phyloP scores from a whole-genome alignment of 2,329 filamentous ascomycete species.

The Endocalyx cinctus region DNA sequence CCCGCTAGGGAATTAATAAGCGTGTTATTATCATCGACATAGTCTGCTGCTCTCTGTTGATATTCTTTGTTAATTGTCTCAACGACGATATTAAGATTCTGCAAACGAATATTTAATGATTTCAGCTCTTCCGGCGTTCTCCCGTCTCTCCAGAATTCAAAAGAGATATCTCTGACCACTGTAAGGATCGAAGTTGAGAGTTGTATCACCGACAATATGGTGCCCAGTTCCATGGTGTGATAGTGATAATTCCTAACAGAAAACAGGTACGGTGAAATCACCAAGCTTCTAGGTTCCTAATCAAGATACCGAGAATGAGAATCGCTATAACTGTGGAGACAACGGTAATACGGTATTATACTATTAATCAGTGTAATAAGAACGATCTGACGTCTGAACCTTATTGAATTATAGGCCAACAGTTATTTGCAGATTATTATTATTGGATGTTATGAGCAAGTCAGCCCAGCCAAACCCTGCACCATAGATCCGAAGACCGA shows the following conservation, averaged over 20 bases:
- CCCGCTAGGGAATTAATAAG: slow-evolving; percentile 10
- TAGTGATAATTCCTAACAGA: slow-evolving; percentile 7
- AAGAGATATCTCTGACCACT: slow-evolving; percentile 14
- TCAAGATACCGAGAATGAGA: slow-evolving; percentile 3
- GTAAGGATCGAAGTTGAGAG: slow-evolving; percentile 16
- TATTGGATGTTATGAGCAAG: too few species aligned
- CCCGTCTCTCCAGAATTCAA: slow-evolving; percentile 16
- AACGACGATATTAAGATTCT: slow-evolving; percentile 12
- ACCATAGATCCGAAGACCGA: too few species aligned
- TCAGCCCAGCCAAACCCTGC: too few species aligned
- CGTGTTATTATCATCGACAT: slow-evolving; percentile 8
- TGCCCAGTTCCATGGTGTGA: slow-evolving; percentile 18
- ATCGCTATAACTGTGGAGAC: too few species aligned
- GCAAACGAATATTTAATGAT: slow-evolving; percentile 17
- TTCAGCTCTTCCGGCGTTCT: slow-evolving; percentile 12
- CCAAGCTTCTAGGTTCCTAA: slow-evolving; percentile 2
- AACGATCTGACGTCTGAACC: too few species aligned
- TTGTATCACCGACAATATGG: slow-evolving; percentile 16
- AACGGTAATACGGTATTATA: too few species aligned
- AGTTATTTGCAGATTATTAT: too few species aligned
- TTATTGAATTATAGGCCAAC: too few species aligned
- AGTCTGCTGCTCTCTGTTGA: slow-evolving; percentile 6
- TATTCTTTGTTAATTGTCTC: slow-evolving; percentile 10
- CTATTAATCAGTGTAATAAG: too few species aligned
- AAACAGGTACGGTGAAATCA: slow-evolving; percentile 8